Conservation (phyloP, 1,284 basidiomycete species). For the Waitea zeae region DNA sequence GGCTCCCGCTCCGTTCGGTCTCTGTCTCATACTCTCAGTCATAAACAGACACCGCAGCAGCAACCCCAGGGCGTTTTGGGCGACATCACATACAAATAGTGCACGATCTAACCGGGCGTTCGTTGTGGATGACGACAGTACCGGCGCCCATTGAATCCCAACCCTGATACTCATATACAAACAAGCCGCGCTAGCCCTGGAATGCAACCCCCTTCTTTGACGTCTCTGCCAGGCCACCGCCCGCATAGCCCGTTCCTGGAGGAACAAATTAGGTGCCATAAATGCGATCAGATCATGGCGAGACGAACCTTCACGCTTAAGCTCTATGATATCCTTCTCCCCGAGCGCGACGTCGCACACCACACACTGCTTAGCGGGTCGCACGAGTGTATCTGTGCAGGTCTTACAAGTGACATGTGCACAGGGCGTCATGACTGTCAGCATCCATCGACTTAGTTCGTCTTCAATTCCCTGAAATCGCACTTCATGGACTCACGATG, state of each 20-base stretch:
- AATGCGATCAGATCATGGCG: background rate
- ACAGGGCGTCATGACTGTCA: constrained; percentile 56
- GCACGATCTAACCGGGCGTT: too few relatives aligned
- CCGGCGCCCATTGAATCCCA: too few relatives aligned
- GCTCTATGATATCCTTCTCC: constrained; percentile 55
- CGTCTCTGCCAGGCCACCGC: constrained; percentile 79
- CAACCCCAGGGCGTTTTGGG: too few relatives aligned
- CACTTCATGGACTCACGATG: constrained; percentile 32
- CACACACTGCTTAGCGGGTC: constrained; percentile 59
- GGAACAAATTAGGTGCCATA: constrained; percentile 4
- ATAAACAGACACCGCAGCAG: too few relatives aligned
- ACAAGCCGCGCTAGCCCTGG: constrained; percentile 59
- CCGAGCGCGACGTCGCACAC: constrained; percentile 55
- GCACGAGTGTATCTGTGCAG: constrained; percentile 70
- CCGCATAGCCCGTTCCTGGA: constrained; percentile 75
- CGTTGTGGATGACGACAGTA: too few relatives aligned
- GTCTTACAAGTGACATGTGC: constrained; percentile 79
- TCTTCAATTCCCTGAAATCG: constrained; percentile 1
- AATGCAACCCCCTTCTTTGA: constrained; percentile 58
- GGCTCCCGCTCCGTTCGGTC: too few relatives aligned
- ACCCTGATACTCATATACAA: too few relatives aligned
- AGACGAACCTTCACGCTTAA: constrained; percentile 62
- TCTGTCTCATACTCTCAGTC: too few relatives aligned
- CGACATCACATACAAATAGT: too few relatives aligned
- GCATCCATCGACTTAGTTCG: too few relatives aligned